These are phyloP conservation scores for Aspergillus terreus DNA, from an alignment of 2,329 filamentous ascomycete species.

Conservation along the genomic window DNA sequence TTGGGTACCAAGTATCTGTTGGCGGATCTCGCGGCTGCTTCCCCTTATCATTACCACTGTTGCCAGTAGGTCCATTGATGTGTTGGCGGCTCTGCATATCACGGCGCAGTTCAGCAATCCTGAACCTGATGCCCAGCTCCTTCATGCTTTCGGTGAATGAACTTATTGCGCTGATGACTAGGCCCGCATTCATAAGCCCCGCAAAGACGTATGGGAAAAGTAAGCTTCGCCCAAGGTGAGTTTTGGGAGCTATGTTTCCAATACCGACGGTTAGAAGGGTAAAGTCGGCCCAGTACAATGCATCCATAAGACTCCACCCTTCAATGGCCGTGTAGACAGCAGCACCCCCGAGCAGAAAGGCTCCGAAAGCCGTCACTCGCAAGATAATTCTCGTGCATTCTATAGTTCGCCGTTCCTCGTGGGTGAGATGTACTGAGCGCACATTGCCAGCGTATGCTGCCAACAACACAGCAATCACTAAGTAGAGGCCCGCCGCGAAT, in stretches of 20 bases:
- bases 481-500: too few relatives aligned
- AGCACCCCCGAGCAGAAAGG: too few relatives aligned
- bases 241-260: conserved; percentile 49
- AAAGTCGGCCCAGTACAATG: conserved; percentile 55
- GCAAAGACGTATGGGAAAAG: neutral
- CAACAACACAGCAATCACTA: too few relatives aligned
- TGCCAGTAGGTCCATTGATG: too few relatives aligned
- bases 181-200: neutral
- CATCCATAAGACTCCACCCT: conserved; percentile 35
- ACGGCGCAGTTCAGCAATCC: too few relatives aligned
- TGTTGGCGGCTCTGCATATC: neutral
- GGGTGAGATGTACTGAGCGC: too few relatives aligned
- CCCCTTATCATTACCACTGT: neutral
- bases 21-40: neutral
- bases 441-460: too few relatives aligned
- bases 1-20: neutral
- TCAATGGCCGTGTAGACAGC: too few relatives aligned
- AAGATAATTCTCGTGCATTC: too few relatives aligned
- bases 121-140: too few relatives aligned
- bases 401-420: too few relatives aligned
- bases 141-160: neutral
- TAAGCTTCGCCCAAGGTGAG: conserved; percentile 35
- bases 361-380: too few relatives aligned
- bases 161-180: neutral
- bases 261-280: conserved; percentile 55